Conservation (phyloP, 2,329 filamentous ascomycete species). For the Phaeophleospora eucalypticola region DNA sequence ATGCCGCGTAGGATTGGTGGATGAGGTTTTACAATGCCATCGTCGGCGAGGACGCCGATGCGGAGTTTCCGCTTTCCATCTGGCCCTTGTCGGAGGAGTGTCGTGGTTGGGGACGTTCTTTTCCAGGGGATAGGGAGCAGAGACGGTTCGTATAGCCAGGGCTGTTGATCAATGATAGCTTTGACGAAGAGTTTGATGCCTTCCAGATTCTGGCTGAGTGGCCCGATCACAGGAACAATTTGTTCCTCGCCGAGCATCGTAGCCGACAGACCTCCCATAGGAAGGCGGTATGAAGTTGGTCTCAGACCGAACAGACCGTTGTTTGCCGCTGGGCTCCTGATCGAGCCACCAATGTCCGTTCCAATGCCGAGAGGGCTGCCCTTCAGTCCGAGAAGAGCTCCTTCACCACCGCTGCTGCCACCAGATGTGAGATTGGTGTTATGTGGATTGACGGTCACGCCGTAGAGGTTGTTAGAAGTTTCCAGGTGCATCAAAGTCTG, state of each 20-base stretch:
- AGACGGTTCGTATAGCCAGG: conserved; percentile 57
- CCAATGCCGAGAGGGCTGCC: conserved; percentile 54
- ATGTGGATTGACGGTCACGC: conserved; percentile 52
- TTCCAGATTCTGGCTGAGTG: conserved; percentile 50
- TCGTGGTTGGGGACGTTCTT: conserved; percentile 5
- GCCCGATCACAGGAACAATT: conserved; percentile 51
- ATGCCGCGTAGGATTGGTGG: conserved; percentile 61
- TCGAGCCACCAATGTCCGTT: conserved; percentile 42
- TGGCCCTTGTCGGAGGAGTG: conserved; percentile 18
- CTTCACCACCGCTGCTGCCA: conserved; percentile 56
- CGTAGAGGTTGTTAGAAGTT: conserved; percentile 49
- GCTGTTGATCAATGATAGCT: conserved; percentile 48
- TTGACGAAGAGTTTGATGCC: conserved; percentile 54
- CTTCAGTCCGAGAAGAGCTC: conserved; percentile 50
- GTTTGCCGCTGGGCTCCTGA: conserved; percentile 47
- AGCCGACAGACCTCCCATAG: conserved; percentile 35
- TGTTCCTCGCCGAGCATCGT: conserved; percentile 43
- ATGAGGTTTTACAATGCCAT: conserved; percentile 61
- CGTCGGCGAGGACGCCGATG: conserved; percentile 62
- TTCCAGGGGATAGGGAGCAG: conserved; percentile 57
- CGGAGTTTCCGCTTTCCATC: conserved; percentile 41
- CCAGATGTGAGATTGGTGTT: conserved; percentile 50
- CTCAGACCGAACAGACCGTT: conserved; percentile 45
- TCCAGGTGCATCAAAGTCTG: conserved; percentile 55
- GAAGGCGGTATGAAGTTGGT: conserved; percentile 44